Percentiles rank a stretch among this genome's conserved stretches.
phyloP scores from a whole-genome alignment of 2,329 filamentous ascomycete genomes.

The Grosmannia huntii region DNA sequence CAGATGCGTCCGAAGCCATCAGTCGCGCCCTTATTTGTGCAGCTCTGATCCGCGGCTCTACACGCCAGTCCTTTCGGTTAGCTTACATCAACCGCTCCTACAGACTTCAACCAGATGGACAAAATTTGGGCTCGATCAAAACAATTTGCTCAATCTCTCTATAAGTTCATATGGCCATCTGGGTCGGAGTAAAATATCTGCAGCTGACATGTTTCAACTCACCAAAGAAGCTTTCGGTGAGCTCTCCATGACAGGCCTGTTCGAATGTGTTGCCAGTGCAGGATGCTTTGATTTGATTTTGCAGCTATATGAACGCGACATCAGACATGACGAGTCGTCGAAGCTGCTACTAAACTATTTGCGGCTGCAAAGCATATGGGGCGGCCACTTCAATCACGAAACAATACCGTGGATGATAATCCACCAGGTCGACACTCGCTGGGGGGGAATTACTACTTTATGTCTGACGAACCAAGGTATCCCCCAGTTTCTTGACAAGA shows the following conservation, averaged over 20 bases:
- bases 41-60: not conserved
- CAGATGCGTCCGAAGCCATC: not conserved
- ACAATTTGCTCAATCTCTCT: not conserved
- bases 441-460: not conserved
- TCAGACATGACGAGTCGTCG: not conserved
- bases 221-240: not conserved
- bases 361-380: not conserved
- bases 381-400: too few species aligned
- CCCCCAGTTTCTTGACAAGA: not conserved
- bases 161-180: not conserved
- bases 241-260: not conserved
- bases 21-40: not conserved
- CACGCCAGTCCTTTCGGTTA: not conserved
- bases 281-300: not conserved
- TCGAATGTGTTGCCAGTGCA: not conserved
- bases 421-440: not conserved
- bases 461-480: not conserved
- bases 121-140: not conserved
- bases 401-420: not conserved
- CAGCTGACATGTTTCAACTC: not conserved
- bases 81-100: not conserved
- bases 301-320: not conserved
- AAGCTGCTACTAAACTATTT: not conserved
- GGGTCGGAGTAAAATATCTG: not conserved
- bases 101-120: too few species aligned